Evolutionary conservation across 805 yeast genomes (phyloP).

Genomic region (Metschnikowia matae): DNA sequence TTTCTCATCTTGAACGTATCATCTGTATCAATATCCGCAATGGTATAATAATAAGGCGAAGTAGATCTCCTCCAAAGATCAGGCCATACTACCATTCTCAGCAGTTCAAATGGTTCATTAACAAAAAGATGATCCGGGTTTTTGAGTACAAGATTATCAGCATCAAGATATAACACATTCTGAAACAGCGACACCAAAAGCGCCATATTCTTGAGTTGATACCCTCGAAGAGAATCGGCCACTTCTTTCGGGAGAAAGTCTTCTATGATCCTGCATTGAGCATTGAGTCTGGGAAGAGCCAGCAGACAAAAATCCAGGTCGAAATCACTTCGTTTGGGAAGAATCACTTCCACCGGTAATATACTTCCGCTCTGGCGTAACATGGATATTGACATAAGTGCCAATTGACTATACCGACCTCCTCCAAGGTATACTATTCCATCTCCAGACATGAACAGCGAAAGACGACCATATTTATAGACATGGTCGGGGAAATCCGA

Average conservation of each 20-base stretch:
- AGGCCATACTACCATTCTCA: conserved; percentile 36
- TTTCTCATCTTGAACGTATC: conserved; percentile 21
- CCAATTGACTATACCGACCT: conserved; percentile 32
- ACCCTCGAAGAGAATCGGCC: conserved; percentile 22
- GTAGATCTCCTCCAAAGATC: conserved; percentile 41
- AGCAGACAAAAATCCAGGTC: conserved; percentile 32
- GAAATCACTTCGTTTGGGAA: conserved; percentile 30
- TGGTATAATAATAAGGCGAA: conserved; percentile 33
- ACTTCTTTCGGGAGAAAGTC: conserved; percentile 33
- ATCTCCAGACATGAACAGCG: conserved; percentile 30
- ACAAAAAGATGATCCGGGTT: conserved; percentile 35
- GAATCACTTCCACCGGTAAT: conserved; percentile 36
- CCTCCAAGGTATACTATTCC: conserved; percentile 42
- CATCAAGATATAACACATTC: conserved; percentile 34
- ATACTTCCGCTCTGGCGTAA: conserved; percentile 31
- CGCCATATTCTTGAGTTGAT: conserved; percentile 36
- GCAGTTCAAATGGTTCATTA: conserved; percentile 29
- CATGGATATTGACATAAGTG: conserved; percentile 30
- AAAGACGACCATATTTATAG: conserved; percentile 14
- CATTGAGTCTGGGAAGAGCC: conserved; percentile 32
- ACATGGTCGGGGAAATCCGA: conserved; percentile 21
- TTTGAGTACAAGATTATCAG: conserved; percentile 35
- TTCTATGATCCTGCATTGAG: conserved; percentile 41
- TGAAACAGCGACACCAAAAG: conserved; percentile 35
- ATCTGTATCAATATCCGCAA: conserved; percentile 27